phyloP scores from a whole-genome alignment of 129 eudicot species.

The Arctium minus region DNA sequence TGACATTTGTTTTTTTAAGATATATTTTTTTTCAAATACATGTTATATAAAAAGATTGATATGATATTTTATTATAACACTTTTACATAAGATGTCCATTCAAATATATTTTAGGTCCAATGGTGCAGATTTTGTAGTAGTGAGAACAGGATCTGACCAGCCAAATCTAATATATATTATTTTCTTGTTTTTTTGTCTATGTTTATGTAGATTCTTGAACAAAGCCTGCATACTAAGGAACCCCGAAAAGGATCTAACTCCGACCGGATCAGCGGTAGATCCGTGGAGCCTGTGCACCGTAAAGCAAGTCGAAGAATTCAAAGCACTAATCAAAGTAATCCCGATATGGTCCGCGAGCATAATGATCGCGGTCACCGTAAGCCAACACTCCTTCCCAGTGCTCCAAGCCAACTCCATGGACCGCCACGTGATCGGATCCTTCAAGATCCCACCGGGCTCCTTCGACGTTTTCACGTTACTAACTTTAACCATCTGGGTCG shows the following conservation, averaged over 20 bases:
- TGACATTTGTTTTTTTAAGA: neutral
- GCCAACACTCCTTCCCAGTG: slow-evolving; percentile 57
- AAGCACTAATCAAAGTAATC: slow-evolving; percentile 61
- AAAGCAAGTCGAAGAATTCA: slow-evolving; percentile 66
- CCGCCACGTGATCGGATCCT: slow-evolving; percentile 40
- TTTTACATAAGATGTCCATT: no score
- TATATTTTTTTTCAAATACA: no score
- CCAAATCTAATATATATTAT: neutral
- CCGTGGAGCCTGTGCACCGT: slow-evolving; percentile 62
- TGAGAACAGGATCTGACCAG: neutral
- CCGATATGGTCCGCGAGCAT: slow-evolving; percentile 88
- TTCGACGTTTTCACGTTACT: slow-evolving; percentile 46
- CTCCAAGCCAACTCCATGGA: slow-evolving; percentile 73
- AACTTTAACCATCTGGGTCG: slow-evolving; percentile 61
- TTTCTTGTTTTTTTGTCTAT: slow-evolving; percentile 6
- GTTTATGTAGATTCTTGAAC: slow-evolving; percentile 49
- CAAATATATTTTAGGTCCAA: no score
- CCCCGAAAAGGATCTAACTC: slow-evolving; percentile 37
- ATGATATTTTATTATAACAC: no score
- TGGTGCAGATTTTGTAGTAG: neutral
- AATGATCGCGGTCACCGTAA: slow-evolving; percentile 45
- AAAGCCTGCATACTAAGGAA: slow-evolving; percentile 61
- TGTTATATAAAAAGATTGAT: no score
- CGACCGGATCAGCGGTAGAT: slow-evolving; percentile 28
- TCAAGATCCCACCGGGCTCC: slow-evolving; percentile 71